A percentile compares a stretch with the other conserved stretches of the same genome.
These are phyloP conservation scores for Parmelia sp. DNA, from an alignment of 495 filamentous ascomycete genomes.

Conservation along the genomic window DNA sequence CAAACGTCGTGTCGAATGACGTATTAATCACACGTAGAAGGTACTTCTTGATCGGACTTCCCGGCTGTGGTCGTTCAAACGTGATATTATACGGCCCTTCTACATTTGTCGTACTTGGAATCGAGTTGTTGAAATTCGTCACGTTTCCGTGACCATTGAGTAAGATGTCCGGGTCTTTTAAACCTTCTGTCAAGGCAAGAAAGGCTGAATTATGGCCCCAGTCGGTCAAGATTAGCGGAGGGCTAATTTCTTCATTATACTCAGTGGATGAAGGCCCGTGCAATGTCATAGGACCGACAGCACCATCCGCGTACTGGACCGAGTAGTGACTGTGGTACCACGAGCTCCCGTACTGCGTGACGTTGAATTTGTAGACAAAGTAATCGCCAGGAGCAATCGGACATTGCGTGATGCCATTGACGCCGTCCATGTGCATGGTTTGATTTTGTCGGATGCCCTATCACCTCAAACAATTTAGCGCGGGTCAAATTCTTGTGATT, in stretches of 20 bases:
- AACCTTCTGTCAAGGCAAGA: slow-evolving; percentile 6
- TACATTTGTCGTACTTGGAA: not conserved
- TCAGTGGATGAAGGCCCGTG: slow-evolving; percentile 36
- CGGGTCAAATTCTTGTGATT: no score
- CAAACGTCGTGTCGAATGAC: slow-evolving; percentile 44
- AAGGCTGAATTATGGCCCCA: slow-evolving; percentile 24
- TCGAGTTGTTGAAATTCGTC: no score
- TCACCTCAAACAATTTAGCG: no score
- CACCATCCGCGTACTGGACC: slow-evolving; percentile 31
- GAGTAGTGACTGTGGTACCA: slow-evolving; percentile 48
- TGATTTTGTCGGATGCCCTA: no score
- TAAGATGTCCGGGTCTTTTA: no score
- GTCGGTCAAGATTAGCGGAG: slow-evolving; percentile 24
- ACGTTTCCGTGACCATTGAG: no score
- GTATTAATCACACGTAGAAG: slow-evolving; percentile 45
- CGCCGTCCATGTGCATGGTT: no score
- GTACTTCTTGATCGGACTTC: no score
- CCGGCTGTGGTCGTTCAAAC: no score
- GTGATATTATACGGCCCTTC: slow-evolving; percentile 39
- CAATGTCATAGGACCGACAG: slow-evolving; percentile 31
- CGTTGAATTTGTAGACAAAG: no score
- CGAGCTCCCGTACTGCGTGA: slow-evolving; percentile 37
- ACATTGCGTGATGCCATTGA: no score
- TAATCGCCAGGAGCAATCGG: no score
- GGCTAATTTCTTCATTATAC: slow-evolving; percentile 30